These are phyloP conservation scores for Mycosphaerella sp. DNA, from an alignment of 2,329 filamentous ascomycete genomes.

Conservation along the genomic window DNA sequence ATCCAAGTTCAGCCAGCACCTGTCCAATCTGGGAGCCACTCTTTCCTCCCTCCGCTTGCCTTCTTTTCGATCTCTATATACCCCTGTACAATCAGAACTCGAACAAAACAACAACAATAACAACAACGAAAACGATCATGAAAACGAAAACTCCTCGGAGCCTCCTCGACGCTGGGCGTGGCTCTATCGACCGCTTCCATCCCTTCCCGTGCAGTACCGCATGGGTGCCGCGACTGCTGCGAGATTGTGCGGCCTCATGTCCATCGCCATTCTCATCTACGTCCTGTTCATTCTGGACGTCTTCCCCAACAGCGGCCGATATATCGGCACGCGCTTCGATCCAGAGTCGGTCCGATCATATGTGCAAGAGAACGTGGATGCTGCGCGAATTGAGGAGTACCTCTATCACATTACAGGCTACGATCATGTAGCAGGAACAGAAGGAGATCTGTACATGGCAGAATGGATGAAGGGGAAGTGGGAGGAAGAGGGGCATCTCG, in stretches of 20 bases:
- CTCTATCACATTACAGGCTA: conserved; percentile 72
- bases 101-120: conserved; percentile 9
- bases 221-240: conserved; percentile 62
- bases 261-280: conserved; percentile 74
- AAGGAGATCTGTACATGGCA: conserved; percentile 81
- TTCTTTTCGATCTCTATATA: conserved; percentile 42
- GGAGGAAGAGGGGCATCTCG: conserved; percentile 56
- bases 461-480: conserved; percentile 79
- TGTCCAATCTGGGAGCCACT: conserved; percentile 50
- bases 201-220: conserved; percentile 43
- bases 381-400: conserved; percentile 56
- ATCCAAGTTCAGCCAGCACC: conserved; percentile 50
- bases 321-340: conserved; percentile 66
- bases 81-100: conserved; percentile 20
- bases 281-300: conserved; percentile 79
- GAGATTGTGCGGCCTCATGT: conserved; percentile 64
- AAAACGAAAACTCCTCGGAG: conserved; percentile 2
- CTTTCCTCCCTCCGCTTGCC: conserved; percentile 52
- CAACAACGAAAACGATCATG: no score
- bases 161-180: conserved; percentile 16
- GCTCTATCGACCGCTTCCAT: conserved; percentile 30
- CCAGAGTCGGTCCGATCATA: conserved; percentile 73
- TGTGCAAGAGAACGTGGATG: conserved; percentile 66
- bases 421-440: conserved; percentile 87
- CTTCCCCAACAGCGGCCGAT: conserved; percentile 62